phyloP scores from a whole-genome alignment of 2,329 filamentous ascomycete genomes.

The Ascochyta fabae region DNA sequence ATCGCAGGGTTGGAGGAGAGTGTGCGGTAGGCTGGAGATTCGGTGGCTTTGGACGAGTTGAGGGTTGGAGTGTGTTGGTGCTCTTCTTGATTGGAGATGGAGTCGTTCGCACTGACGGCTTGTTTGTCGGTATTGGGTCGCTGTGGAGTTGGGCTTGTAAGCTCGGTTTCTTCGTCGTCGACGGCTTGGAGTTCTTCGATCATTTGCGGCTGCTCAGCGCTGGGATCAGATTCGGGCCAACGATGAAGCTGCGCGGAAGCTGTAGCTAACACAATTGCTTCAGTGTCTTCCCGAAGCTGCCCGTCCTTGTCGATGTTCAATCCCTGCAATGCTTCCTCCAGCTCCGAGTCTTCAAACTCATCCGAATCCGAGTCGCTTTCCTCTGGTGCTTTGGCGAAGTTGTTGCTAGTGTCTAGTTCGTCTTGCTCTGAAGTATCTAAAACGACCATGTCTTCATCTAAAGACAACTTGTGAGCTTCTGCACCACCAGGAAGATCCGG shows the following conservation, averaged over 20 bases:
- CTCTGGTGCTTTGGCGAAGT: neutral
- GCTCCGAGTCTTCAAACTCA: conserved; percentile 35
- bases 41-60: neutral
- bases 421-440: neutral
- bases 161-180: neutral
- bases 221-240: neutral
- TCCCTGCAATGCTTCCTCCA: conserved; percentile 29
- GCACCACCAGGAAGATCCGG: conserved; percentile 1
- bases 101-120: too few species aligned
- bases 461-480: neutral
- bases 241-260: neutral
- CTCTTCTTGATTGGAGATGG: too few species aligned
- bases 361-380: conserved; percentile 9
- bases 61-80: too few species aligned
- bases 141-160: neutral
- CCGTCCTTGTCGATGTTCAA: conserved; percentile 22
- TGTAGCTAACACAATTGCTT: too few species aligned
- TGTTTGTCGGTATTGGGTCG: neutral
- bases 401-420: neutral
- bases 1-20: too few species aligned
- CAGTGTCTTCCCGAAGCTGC: neutral
- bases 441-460: conserved; percentile 2
- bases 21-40: neutral
- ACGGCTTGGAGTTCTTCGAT: neutral
- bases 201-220: neutral